phyloP scores from a whole-genome alignment of 2,329 filamentous ascomycete genomes.

The Fusarium odoratissimum region DNA sequence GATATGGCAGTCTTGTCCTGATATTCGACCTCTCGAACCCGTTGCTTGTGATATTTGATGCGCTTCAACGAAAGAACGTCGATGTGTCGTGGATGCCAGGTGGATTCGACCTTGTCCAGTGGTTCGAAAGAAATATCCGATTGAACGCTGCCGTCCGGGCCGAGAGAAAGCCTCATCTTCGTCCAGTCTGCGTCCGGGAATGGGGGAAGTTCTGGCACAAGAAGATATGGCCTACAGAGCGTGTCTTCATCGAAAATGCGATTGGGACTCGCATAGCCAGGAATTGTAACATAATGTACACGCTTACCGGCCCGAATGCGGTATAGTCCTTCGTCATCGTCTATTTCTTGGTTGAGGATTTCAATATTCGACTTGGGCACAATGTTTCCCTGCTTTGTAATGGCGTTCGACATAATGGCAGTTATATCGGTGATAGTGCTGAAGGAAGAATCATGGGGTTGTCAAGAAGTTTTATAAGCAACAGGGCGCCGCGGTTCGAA shows the following conservation, averaged over 20 bases:
- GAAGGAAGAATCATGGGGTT: background rate
- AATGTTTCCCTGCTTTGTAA: accelerated
- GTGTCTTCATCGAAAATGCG: accelerated
- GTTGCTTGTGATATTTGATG: background rate
- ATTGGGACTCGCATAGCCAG: background rate
- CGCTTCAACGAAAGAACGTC: background rate
- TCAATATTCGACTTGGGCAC: background rate
- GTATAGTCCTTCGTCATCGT: background rate
- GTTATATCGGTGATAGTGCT: background rate
- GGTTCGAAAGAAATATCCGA: background rate
- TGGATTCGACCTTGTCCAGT: accelerated
- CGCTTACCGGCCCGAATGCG: background rate
- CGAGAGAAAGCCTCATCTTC: background rate
- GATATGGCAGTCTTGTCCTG: accelerated
- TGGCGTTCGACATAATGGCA: accelerated
- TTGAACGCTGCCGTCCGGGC: background rate
- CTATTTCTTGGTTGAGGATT: background rate
- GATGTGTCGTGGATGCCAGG: background rate
- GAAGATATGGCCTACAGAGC: background rate
- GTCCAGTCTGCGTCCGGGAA: background rate
- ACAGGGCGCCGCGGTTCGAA: background rate
- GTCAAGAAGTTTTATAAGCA: background rate
- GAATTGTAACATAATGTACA: background rate
- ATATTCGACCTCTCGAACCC: background rate
- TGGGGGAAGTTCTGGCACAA: background rate